A percentile compares a stretch with the other conserved stretches of the same genome.
These are phyloP conservation scores for Eimeria maxima DNA, from an alignment of 169 alveolate species.

Conservation along the genomic window DNA sequence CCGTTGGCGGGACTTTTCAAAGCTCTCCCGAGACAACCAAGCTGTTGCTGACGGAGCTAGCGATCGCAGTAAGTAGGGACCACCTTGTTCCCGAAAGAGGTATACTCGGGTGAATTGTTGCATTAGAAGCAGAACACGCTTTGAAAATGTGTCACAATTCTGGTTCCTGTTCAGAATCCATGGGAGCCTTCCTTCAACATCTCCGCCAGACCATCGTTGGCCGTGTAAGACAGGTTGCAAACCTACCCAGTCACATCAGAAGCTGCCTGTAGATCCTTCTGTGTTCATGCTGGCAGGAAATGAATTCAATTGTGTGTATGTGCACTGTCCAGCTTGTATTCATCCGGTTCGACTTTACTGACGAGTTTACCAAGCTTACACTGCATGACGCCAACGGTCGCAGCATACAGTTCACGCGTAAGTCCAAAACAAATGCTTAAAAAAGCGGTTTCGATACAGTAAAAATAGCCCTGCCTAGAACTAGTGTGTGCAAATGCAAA, in stretches of 20 bases:
- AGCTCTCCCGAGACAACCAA: constrained; percentile 23
- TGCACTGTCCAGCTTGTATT: constrained; percentile 1
- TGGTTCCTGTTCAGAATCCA: constrained; percentile 14
- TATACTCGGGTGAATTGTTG: not conserved
- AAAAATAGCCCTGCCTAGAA: not conserved
- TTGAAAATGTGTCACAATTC: not conserved
- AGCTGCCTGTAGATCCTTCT: not conserved
- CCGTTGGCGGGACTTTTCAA: constrained; percentile 19
- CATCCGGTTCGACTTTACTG: constrained; percentile 53
- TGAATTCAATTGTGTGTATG: not conserved
- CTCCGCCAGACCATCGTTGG: constrained; percentile 17
- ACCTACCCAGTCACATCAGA: not conserved
- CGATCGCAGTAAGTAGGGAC: not conserved
- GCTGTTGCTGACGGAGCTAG: constrained; percentile 37
- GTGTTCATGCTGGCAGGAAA: not conserved
- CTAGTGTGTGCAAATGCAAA: not conserved
- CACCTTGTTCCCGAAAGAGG: not conserved
- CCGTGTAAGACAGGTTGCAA: constrained; percentile 8
- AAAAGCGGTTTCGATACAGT: not conserved
- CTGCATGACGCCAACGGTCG: constrained; percentile 63
- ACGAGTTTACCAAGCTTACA: not conserved
- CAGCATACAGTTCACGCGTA: constrained; percentile 46
- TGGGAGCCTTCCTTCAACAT: not conserved
- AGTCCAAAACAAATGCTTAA: not conserved
- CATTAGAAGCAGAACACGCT: not conserved